A percentile compares a stretch with the other conserved stretches of the same genome.
Evolutionary conservation across 1,284 basidiomycete genomes (phyloP).

Genomic region (Erythrobasidium hasegawianum): DNA sequence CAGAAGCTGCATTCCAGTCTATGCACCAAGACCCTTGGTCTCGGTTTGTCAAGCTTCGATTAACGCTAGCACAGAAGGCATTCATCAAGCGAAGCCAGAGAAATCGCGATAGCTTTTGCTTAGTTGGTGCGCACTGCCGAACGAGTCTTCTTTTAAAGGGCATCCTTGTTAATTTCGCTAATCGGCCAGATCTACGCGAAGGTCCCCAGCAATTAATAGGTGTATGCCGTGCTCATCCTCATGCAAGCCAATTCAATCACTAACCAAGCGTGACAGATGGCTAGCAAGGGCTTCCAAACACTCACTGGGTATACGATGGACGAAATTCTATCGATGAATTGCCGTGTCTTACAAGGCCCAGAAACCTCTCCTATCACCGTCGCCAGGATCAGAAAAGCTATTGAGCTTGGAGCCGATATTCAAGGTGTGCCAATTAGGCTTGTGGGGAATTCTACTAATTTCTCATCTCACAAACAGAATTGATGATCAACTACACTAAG

Average conservation of each 20-base stretch:
- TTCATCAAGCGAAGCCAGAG: neutral
- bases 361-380: neutral
- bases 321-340: slow-evolving; percentile 1
- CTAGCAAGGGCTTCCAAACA: slow-evolving; percentile 4
- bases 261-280: too few species aligned
- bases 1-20: slow-evolving; percentile 8
- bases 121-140: neutral
- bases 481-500: slow-evolving; percentile 10
- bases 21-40: slow-evolving; percentile 22
- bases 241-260: too few species aligned
- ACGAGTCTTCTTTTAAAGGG: too few species aligned
- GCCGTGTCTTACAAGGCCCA: slow-evolving; percentile 8
- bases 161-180: too few species aligned
- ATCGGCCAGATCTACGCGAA: neutral
- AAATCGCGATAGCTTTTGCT: neutral
- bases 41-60: slow-evolving; percentile 12
- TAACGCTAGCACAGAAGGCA: slow-evolving; percentile 9
- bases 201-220: neutral
- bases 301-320: neutral
- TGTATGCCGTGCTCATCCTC: neutral
- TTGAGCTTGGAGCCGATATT: neutral
- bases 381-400: neutral
- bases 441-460: too few species aligned
- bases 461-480: neutral
- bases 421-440: neutral